Evolutionary conservation across 208 protist genomes (phyloP), one percentile per base, ranked within the genome.

Genomic region (Chromosphaera perkinsii): DNA sequence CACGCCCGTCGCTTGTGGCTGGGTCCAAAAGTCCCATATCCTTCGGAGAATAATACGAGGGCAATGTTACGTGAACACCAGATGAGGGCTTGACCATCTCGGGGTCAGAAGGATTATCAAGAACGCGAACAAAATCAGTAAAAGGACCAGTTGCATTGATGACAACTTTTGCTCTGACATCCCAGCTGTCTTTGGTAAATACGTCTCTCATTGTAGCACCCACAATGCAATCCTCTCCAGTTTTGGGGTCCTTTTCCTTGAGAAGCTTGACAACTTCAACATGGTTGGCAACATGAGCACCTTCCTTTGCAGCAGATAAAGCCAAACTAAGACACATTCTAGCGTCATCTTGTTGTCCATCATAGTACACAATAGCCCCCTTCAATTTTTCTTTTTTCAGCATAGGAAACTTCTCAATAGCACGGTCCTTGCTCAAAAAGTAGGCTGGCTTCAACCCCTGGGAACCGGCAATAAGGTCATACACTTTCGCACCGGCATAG

Each of bases 341-440:
- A 0, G 91, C 84, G 72, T 97, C 93, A 80, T 97, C 90, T 81
- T 92, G 85, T 75, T 91, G 87, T 4, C 91, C 91, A 70, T 97
- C 91, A 73, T 92, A 92, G 80, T 94, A 93, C 31, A 91, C 79
- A n/a, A 95, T 81, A 9, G 82, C 78, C 22, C 90, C 92, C 31
- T 84, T 63, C 33, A 97, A 82, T 26, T 78, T 69, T 29, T 83
- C 71, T 58, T 80, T 77, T 40, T 45, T 29, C 26, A 69, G 64
- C 35, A 35, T 39, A 31, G 64, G 64, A 26, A 69, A 69, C 1
- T 12, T 20, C 26, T 59, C 64, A 17, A 69, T 22, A 31, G 64
- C 52, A n/a, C 37, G 35, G 29, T 9, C 1, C 35, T 7, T 43
- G 47, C 17, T 14, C 20, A 68, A 39, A 5, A 68, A 24, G 47